Evolutionary conservation across 139 green algal species (phyloP).

Genomic region (Tetradesmus lagerheimii): DNA sequence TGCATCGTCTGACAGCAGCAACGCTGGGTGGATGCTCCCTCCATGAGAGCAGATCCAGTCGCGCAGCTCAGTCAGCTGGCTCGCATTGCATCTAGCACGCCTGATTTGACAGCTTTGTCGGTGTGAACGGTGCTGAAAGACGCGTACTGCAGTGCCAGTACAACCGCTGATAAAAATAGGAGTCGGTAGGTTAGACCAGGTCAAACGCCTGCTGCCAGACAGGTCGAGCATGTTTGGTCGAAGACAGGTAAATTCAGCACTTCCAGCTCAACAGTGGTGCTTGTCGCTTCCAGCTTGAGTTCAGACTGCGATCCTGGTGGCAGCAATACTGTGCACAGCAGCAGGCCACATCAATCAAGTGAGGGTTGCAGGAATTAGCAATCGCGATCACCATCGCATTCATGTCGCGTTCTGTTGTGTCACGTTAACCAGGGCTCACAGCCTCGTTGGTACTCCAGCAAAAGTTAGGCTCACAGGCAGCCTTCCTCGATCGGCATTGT

Average conservation of each 20-base stretch:
- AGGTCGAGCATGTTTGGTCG: neutral
- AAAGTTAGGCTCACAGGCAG: neutral
- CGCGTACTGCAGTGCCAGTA: neutral
- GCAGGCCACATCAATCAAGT: neutral
- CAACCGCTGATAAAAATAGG: neutral
- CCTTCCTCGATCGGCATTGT: neutral
- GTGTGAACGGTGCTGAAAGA: neutral
- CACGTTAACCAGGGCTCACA: neutral
- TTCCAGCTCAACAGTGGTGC: neutral
- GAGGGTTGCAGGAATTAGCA: neutral
- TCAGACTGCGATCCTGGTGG: neutral
- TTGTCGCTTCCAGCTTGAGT: neutral
- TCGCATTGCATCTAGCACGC: neutral
- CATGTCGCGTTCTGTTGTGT: neutral
- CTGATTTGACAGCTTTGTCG: neutral
- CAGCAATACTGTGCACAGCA: neutral
- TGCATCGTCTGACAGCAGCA: conserved; percentile 9
- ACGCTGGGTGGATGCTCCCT: conserved; percentile 12
- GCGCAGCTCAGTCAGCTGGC: neutral
- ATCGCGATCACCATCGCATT: neutral
- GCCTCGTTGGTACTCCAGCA: neutral
- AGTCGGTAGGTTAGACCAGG: neutral
- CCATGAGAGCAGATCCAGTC: conserved; percentile 25
- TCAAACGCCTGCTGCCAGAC: neutral
- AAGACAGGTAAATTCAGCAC: neutral